A percentile compares a stretch with the other conserved stretches of the same genome.
Evolutionary conservation across 164 flowering plant genomes (phyloP).

Genomic region (Warburgia ugandensis): DNA sequence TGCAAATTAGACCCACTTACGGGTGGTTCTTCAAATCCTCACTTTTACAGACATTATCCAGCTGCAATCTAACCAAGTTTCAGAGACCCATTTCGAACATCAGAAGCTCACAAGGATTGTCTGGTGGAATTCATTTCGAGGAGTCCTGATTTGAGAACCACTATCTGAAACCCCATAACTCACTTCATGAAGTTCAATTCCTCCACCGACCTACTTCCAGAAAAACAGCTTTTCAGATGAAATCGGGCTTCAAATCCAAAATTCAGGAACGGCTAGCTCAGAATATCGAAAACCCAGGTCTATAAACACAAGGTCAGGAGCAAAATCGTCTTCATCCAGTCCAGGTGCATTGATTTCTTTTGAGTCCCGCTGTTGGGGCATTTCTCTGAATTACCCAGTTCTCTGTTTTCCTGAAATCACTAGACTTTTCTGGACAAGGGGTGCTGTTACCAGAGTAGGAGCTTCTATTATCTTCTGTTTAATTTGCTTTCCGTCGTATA

Average conservation of each 20-base stretch:
- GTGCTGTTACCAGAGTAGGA: background rate
- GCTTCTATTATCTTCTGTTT: background rate
- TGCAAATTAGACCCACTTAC: background rate
- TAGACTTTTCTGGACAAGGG: too few species aligned
- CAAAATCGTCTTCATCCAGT: background rate
- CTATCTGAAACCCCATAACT: background rate
- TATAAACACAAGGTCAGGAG: background rate
- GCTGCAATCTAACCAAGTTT: background rate
- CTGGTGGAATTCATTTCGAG: background rate
- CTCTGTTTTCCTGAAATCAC: background rate
- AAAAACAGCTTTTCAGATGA: background rate
- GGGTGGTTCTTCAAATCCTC: background rate
- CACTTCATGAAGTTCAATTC: too few species aligned
- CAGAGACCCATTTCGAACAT: background rate
- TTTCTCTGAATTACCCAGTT: background rate
- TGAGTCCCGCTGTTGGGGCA: background rate
- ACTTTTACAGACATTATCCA: too few species aligned
- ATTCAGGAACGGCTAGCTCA: conserved; percentile 1
- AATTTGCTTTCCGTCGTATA: background rate
- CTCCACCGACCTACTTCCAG: conserved; percentile 1
- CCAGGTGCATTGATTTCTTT: background rate
- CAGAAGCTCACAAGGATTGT: background rate
- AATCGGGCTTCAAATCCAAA: background rate
- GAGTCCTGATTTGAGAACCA: background rate
- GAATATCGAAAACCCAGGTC: background rate